phyloP scores from a whole-genome alignment of 1,284 basidiomycete species.

The Ustilago bromivora region DNA sequence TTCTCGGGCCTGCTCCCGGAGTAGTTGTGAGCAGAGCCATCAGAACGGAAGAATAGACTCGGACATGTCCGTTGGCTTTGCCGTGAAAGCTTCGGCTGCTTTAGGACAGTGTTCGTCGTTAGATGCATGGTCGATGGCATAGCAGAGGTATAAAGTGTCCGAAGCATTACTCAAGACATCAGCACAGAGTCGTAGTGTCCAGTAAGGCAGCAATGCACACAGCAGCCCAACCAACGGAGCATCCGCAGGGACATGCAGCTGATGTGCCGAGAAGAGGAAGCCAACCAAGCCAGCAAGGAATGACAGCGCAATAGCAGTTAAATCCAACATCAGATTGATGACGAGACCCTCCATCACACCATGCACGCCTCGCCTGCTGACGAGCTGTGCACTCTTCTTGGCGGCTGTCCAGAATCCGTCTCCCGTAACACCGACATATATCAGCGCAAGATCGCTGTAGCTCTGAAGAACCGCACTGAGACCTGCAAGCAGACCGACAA shows the following conservation, averaged over 20 bases:
- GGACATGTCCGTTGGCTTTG: slow-evolving; percentile 28
- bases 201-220: slow-evolving; percentile 81
- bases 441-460: slow-evolving; percentile 80
- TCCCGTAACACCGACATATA: slow-evolving; percentile 87
- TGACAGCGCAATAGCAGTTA: slow-evolving; percentile 81
- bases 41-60: slow-evolving; percentile 46
- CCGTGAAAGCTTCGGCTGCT: slow-evolving; percentile 40
- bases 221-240: slow-evolving; percentile 82
- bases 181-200: slow-evolving; percentile 84
- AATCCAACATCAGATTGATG: slow-evolving; percentile 75
- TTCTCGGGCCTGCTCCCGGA: background rate
- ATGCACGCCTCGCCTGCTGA: slow-evolving; percentile 70
- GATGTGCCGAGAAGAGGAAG: slow-evolving; percentile 88
- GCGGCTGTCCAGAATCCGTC: slow-evolving; percentile 84
- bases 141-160: slow-evolving; percentile 87
- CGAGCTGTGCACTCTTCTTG: slow-evolving; percentile 76
- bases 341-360: slow-evolving; percentile 73
- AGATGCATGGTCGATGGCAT: slow-evolving; percentile 84
- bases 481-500: slow-evolving; percentile 78
- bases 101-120: slow-evolving; percentile 50
- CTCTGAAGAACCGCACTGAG: slow-evolving; percentile 70
- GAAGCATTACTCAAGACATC: slow-evolving; percentile 83
- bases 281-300: slow-evolving; percentile 84
- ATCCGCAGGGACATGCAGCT: slow-evolving; percentile 79
- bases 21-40: background rate